A percentile compares a stretch with the other conserved stretches of the same genome.
These are phyloP conservation scores for Fragaria ananassa DNA, from an alignment of 306 rosid genomes.

Conservation along the genomic window DNA sequence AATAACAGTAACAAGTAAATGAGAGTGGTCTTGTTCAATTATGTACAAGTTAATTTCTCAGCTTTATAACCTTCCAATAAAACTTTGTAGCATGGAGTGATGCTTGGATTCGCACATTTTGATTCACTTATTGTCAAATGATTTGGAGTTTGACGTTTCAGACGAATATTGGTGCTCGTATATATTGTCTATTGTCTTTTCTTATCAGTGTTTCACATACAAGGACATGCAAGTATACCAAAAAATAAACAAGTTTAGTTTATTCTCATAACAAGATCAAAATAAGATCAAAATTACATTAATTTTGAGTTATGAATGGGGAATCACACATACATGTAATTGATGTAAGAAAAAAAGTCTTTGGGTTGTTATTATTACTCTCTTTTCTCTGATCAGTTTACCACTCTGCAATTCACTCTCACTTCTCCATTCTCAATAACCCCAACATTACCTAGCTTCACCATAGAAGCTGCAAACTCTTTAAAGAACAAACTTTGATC, in stretches of 20 bases:
- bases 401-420: constrained; percentile 51
- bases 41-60: background rate
- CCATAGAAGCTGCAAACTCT: constrained; percentile 63
- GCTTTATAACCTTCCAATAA: background rate
- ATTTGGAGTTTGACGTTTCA: background rate
- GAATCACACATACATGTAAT: background rate
- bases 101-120: background rate
- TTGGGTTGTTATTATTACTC: background rate
- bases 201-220: background rate
- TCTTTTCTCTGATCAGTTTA: constrained; percentile 32
- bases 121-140: background rate
- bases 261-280: background rate
- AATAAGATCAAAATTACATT: background rate
- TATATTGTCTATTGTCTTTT: background rate
- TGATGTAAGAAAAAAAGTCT: background rate
- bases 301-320: background rate
- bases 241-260: background rate
- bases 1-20: background rate
- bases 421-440: constrained; percentile 49
- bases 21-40: too few species aligned
- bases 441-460: constrained; percentile 60
- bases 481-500: constrained; percentile 56
- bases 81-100: background rate
- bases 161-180: background rate
- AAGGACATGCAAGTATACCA: background rate